phyloP scores from a whole-genome alignment of 192 early-diverging fungal genomes.

The Lobosporangium transversale region DNA sequence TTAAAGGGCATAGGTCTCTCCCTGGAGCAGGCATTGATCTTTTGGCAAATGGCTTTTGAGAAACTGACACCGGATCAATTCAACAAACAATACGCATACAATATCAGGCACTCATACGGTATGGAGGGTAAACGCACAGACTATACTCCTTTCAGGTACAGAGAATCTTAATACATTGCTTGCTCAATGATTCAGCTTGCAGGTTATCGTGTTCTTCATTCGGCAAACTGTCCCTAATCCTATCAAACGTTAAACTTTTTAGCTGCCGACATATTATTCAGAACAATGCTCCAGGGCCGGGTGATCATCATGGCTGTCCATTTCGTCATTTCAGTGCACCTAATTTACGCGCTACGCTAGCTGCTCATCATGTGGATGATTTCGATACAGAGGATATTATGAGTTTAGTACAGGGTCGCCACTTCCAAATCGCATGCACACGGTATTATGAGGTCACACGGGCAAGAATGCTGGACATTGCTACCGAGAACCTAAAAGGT shows the following conservation, averaged over 20 bases:
- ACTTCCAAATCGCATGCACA: constrained; percentile 96
- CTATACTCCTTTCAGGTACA: constrained; percentile 78
- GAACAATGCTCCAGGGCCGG: constrained; percentile 76
- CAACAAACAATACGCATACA: constrained; percentile 93
- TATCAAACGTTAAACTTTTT: not conserved
- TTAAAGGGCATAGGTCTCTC: constrained; percentile 93
- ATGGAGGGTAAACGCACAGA: constrained; percentile 88
- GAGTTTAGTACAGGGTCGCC: constrained; percentile 71
- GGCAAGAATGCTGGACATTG: constrained; percentile 32
- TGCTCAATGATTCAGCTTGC: too few species aligned
- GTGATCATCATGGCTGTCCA: constrained; percentile 96
- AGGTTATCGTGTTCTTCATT: too few species aligned
- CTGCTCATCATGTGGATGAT: constrained; percentile 66
- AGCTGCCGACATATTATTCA: constrained; percentile 91
- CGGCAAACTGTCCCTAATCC: too few species aligned
- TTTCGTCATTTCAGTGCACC: constrained; percentile 83
- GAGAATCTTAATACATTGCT: too few species aligned
- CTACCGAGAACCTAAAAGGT: constrained; percentile 27
- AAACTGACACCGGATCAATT: constrained; percentile 89
- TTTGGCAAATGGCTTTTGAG: constrained; percentile 89
- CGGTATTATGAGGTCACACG: constrained; percentile 82
- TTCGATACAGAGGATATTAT: constrained; percentile 72
- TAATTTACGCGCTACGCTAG: constrained; percentile 70
- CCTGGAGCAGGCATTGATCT: constrained; percentile 89
- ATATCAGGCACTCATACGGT: constrained; percentile 96